Conservation (phyloP, 2,329 filamentous ascomycete species). For the Teratosphaeria nubilosa region DNA sequence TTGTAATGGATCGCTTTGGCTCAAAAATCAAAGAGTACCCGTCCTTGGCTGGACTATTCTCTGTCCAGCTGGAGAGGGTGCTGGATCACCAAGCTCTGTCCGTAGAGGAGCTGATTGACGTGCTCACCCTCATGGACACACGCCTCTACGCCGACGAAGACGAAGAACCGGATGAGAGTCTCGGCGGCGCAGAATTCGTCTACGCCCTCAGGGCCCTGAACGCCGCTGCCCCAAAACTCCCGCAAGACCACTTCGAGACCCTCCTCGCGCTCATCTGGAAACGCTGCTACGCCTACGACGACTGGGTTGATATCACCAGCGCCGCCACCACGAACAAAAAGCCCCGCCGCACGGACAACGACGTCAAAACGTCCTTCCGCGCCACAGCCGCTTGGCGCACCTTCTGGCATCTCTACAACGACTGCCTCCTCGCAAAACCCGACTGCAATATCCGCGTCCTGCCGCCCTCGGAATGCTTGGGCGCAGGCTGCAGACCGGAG, state of each 20-base stretch:
- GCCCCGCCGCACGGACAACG: slow-evolving; percentile 49
- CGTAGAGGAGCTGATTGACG: slow-evolving; percentile 53
- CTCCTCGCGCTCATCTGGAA: slow-evolving; percentile 69
- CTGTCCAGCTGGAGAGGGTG: slow-evolving; percentile 58
- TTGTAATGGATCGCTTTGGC: slow-evolving; percentile 60
- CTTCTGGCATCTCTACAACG: slow-evolving; percentile 11
- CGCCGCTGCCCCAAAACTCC: slow-evolving; percentile 41
- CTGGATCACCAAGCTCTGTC: slow-evolving; percentile 60
- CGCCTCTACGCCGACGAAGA: slow-evolving; percentile 35
- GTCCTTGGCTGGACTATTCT: slow-evolving; percentile 61
- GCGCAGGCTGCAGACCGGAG: slow-evolving; percentile 48
- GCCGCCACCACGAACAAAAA: slow-evolving; percentile 47
- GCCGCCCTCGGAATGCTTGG: slow-evolving; percentile 30
- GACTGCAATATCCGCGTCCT: slow-evolving; percentile 14
- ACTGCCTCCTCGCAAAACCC: slow-evolving; percentile 6
- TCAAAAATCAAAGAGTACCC: slow-evolving; percentile 45
- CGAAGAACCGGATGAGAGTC: slow-evolving; percentile 24
- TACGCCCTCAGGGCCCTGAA: slow-evolving; percentile 54
- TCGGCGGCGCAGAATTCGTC: slow-evolving; percentile 56
- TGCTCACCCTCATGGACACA: slow-evolving; percentile 66
- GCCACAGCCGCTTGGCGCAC: slow-evolving; percentile 40
- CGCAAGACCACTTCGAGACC: slow-evolving; percentile 47
- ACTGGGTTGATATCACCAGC: slow-evolving; percentile 73
- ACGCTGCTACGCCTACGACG: slow-evolving; percentile 69
- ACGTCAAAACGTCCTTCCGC: slow-evolving; percentile 51